A percentile compares a stretch with the other conserved stretches of the same genome.
phyloP scores from a whole-genome alignment of 768 basidiomycete species.

The Trametes villosa region DNA sequence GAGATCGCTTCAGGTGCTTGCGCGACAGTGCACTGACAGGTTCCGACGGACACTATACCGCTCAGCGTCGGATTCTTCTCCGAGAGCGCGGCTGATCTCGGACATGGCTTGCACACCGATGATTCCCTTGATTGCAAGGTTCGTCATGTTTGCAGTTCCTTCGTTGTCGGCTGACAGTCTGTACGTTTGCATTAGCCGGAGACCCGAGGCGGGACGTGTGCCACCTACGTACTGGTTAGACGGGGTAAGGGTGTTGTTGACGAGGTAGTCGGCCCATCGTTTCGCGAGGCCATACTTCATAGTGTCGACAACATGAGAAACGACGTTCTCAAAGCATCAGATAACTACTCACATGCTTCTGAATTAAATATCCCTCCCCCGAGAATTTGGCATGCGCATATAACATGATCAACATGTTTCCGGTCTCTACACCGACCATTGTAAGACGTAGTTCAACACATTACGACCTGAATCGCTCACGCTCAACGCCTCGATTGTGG shows the following conservation, averaged over 20 bases:
- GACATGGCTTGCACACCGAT: constrained; percentile 31
- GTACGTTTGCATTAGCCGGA: neutral
- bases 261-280: constrained; percentile 31
- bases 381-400: constrained; percentile 36
- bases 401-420: constrained; percentile 35
- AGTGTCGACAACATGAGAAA: too few relatives aligned
- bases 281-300: constrained; percentile 31
- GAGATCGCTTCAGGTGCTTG: neutral
- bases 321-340: too few relatives aligned
- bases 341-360: constrained; percentile 4
- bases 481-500: constrained; percentile 16
- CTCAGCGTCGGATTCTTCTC: constrained; percentile 16
- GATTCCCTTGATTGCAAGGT: constrained; percentile 31
- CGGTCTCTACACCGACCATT: constrained; percentile 31
- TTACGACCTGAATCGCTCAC: neutral
- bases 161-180: constrained; percentile 20
- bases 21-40: too few relatives aligned
- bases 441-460: neutral
- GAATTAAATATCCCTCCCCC: constrained; percentile 33
- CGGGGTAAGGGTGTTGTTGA: constrained; percentile 22
- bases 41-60: constrained; percentile 22
- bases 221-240: constrained; percentile 13
- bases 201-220: too few relatives aligned
- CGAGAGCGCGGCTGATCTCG: constrained; percentile 23
- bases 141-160: constrained; percentile 26